phyloP scores from a whole-genome alignment of 768 basidiomycete species.

The Xerocomus spinulosus region DNA sequence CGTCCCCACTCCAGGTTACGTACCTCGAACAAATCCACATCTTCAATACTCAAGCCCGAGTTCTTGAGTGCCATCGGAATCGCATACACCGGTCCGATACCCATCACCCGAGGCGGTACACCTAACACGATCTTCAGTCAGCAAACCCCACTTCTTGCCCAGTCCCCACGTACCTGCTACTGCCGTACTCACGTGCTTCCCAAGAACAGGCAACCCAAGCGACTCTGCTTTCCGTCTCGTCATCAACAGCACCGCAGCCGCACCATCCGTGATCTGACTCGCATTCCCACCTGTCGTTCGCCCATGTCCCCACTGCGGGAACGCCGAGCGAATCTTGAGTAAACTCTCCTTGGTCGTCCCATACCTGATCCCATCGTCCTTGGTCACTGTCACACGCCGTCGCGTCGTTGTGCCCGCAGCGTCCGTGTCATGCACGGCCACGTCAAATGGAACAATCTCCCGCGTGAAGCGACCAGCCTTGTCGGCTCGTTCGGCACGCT shows the following conservation, averaged over 20 bases:
- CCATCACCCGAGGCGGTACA: slow-evolving; percentile 80
- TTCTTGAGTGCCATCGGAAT: slow-evolving; percentile 73
- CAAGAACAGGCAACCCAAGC: slow-evolving; percentile 68
- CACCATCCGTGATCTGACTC: slow-evolving; percentile 81
- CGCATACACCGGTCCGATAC: slow-evolving; percentile 78
- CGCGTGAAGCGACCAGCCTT: slow-evolving; percentile 56
- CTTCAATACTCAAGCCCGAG: slow-evolving; percentile 58
- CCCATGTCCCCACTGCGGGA: slow-evolving; percentile 75
- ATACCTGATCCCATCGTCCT: slow-evolving; percentile 76
- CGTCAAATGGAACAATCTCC: slow-evolving; percentile 77
- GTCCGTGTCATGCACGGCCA: slow-evolving; percentile 58
- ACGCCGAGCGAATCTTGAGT: slow-evolving; percentile 64
- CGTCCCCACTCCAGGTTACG: not conserved
- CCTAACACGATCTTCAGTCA: slow-evolving; percentile 35
- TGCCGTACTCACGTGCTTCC: slow-evolving; percentile 70
- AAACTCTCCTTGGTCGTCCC: slow-evolving; percentile 67
- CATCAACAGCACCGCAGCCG: slow-evolving; percentile 80
- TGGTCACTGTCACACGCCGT: slow-evolving; percentile 48
- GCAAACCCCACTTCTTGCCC: not conserved
- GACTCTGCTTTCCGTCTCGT: slow-evolving; percentile 72
- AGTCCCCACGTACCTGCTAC: slow-evolving; percentile 47
- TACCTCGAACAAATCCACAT: slow-evolving; percentile 81
- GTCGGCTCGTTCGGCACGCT: slow-evolving; percentile 72
- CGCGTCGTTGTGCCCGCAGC: slow-evolving; percentile 40
- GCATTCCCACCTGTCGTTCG: slow-evolving; percentile 84